Conservation (phyloP, 192 early-diverging fungal species). For the Backusella luteola region DNA sequence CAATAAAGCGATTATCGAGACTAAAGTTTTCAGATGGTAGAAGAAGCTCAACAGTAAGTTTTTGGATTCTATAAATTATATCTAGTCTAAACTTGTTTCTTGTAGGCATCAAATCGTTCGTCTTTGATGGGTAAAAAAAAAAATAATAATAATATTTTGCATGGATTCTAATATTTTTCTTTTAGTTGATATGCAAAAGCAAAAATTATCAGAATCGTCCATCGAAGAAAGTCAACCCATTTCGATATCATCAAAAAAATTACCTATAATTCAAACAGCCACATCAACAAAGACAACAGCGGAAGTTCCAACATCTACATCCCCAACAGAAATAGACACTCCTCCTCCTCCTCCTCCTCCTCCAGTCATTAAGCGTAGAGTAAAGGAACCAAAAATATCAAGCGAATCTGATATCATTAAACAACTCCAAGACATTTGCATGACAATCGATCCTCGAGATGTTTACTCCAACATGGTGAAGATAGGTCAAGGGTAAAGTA, state of each 20-base stretch:
- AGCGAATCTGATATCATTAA: slow-evolving; percentile 77
- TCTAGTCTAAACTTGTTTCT: neutral
- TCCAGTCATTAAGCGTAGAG: slow-evolving; percentile 20
- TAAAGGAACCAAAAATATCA: slow-evolving; percentile 16
- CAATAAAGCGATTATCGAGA: slow-evolving; percentile 7
- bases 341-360: slow-evolving; percentile 6
- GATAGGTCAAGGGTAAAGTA: slow-evolving; percentile 40
- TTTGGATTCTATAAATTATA: neutral
- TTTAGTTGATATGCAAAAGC: slow-evolving; percentile 5
- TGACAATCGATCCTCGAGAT: slow-evolving; percentile 79
- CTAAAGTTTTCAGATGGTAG: slow-evolving; percentile 12
- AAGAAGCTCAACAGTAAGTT: slow-evolving; percentile 7
- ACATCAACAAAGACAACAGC: neutral
- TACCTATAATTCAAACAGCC: neutral
- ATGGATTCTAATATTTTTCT: neutral
- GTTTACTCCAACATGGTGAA: slow-evolving; percentile 47
- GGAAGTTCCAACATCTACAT: neutral
- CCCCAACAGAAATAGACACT: neutral
- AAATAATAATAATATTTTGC: neutral
- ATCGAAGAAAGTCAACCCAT: neutral
- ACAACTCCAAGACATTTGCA: slow-evolving; percentile 80
- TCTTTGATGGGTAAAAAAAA: slow-evolving; percentile 4
- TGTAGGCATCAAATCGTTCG: slow-evolving; percentile 3
- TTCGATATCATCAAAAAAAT: neutral
- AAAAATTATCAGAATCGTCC: neutral